Evolutionary conservation across 2,329 filamentous ascomycete genomes (phyloP).

Genomic region (Monilinia fructigena): DNA sequence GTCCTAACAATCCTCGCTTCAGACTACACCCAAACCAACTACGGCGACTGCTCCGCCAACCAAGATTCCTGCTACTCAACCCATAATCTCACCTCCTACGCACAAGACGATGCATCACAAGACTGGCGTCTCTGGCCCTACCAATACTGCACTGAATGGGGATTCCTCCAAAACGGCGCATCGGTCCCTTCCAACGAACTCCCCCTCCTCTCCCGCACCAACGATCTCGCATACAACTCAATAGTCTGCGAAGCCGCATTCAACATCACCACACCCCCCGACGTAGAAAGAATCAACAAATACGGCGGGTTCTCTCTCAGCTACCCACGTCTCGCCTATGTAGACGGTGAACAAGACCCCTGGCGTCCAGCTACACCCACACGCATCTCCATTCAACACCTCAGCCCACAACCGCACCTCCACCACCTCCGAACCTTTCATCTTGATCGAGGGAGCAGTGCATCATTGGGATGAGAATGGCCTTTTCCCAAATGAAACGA

Average conservation of each 20-base stretch:
- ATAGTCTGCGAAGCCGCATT: constrained; percentile 66
- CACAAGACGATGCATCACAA: constrained; percentile 45
- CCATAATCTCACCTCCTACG: constrained; percentile 49
- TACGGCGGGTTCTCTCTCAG: constrained; percentile 69
- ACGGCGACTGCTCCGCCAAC: constrained; percentile 29
- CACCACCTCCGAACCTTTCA: constrained; percentile 65
- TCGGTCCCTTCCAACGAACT: constrained; percentile 62
- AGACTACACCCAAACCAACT: constrained; percentile 14
- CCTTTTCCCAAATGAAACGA: constrained; percentile 60
- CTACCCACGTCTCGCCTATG: constrained; percentile 71
- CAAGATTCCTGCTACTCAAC: constrained; percentile 53
- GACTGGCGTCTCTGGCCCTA: constrained; percentile 56
- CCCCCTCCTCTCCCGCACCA: constrained; percentile 69
- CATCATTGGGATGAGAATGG: constrained; percentile 82
- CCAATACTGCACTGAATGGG: constrained; percentile 59
- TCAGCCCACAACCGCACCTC: constrained; percentile 56
- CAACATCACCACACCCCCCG: constrained; percentile 63
- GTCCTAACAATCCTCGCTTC: neutral
- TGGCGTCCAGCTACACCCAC: constrained; percentile 74
- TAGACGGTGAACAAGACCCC: constrained; percentile 77
- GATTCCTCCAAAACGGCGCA: constrained; percentile 72
- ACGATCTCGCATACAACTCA: constrained; percentile 62
- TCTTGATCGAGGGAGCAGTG: constrained; percentile 71
- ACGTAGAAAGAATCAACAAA: constrained; percentile 69
- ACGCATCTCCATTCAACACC: constrained; percentile 52